Conservation (phyloP, 78 protist species). For the Planoprotostelium fungivorum region DNA sequence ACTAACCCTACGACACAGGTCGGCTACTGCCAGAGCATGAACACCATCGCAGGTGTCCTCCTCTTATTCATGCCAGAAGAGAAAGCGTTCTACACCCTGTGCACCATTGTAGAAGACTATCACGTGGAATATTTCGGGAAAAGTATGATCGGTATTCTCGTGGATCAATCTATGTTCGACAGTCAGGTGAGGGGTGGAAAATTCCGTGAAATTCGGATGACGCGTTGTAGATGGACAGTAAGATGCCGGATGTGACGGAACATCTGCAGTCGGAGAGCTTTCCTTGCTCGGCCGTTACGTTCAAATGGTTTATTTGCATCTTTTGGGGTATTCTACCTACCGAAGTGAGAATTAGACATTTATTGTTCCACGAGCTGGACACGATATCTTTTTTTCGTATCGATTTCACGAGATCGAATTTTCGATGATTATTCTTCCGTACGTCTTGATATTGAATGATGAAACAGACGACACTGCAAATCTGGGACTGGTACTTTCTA, state of each 20-base stretch:
- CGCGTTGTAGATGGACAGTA: not conserved
- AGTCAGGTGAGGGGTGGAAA: too few species aligned
- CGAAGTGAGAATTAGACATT: too few species aligned
- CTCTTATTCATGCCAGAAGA: constrained; percentile 70
- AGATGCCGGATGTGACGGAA: not conserved
- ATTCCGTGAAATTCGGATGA: too few species aligned
- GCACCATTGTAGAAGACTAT: not conserved
- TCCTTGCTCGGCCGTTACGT: not conserved
- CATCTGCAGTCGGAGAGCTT: not conserved
- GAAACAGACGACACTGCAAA: not conserved
- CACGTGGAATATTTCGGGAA: not conserved
- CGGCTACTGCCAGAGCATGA: constrained; percentile 82
- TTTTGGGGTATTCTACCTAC: not conserved
- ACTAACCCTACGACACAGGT: constrained; percentile 5
- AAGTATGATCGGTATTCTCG: not conserved
- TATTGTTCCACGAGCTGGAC: too few species aligned
- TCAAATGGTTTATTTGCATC: not conserved
- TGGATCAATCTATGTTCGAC: not conserved
- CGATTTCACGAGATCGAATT: too few species aligned
- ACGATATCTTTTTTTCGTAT: too few species aligned
- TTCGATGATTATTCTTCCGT: too few species aligned
- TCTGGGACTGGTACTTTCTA: not conserved
- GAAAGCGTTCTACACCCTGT: constrained; percentile 77
- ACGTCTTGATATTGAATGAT: too few species aligned
- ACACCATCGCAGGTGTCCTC: constrained; percentile 72